Evolutionary conservation across 768 basidiomycete species (phyloP), one percentile per base, ranked within the genome.

Genomic region (Lactarius akahatsu): DNA sequence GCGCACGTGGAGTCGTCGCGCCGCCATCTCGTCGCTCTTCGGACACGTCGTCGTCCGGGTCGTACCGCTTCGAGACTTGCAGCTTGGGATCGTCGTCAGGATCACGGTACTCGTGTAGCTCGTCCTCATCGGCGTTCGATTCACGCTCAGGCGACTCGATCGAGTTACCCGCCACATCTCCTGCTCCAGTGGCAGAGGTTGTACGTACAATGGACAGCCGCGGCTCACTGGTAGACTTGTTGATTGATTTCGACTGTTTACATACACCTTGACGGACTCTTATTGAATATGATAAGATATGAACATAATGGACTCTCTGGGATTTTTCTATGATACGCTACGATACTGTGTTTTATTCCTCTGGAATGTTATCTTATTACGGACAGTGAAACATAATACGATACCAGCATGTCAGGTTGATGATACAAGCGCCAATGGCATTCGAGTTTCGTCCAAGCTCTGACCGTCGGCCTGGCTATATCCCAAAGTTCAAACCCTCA

Each of bases 261-360:
- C 32, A 32, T 38, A 59, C 57, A 59, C 40, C 26, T 45, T 56
- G 58, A 55, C 15, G 64, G 50, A 60, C 54, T 26, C 20, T 64
- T 28, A 13, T 47, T 15, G 38, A 10, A 40, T 36, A 36, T 11
- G 36, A 47, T 9, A 20, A 7, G 18, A 20, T 11, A 47, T n/a
- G 45, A 47, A 47, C 10, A 47, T 15, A n/a, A 47, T 10, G 9
- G 45, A 47, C 45, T 20, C 20, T 47, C n/a, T 23, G 45, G 45
- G 45, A 47, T 23, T 47, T 2, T 47, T 30, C 0, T 23, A 47
- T n/a, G n/a, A 55, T 55, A 59, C 45, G 56, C 15, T 55, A 65
- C 5, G 63, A 58, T 65, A 43, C 5, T 30, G 2, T 47, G 23
- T n/a, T 45, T 47, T 47, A 47, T 47, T 47, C 8, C n/a, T n/a